Base-by-base conservation (phyloP, 768 basidiomycete species). In the Brasilioporus rufonigricans region DNA sequence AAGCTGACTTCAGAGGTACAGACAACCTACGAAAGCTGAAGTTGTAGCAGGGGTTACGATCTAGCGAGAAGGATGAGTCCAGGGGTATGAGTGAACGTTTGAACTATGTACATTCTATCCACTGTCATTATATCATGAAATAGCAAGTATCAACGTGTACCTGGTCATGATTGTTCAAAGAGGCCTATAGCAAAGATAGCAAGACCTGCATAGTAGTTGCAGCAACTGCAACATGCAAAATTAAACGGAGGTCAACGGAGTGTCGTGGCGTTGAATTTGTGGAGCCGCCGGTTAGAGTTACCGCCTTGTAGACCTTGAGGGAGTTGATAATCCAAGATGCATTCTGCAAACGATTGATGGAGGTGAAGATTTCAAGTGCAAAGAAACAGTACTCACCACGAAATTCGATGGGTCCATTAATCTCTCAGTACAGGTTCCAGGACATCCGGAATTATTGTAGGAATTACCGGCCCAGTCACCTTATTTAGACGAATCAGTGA, bases 381-480 rank as follows among this genome's bases (percentile, higher is more conserved):
- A 23, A 9, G 13, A 35, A n/a, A 29, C 33, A 21, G 36, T 21
- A 70, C 84, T 48, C 71, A 85, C 89, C 64, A 78, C 83, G 61
- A 91, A 91, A 66, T 90, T 91, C 3, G 65, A 64, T 1, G 90
- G 89, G 64, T 89, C 76, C 77, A 78, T 82, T 35, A 91, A 66
- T 53, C 76, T 76, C 12, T 80, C 77, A 19, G 76, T 64, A 62
- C 90, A 92, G 29, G 87, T 86, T 38, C 89, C 90, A 6, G 89
- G 87, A 60, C 90, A 91, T 19, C 80, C 80, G 2, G 80, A 84
- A 11, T 86, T 86, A 5, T 81, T 78, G 61, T 91, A 91, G 5
- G 86, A 84, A 66, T 90, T 89, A 26, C 89, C 89, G 16, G 90
- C 90, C 90, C 89, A 91, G 70, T 90, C 89, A 61, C 86, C 86